Conservation (phyloP, 108 stramenopile genomes). For the Bacterosira constricta region DNA sequence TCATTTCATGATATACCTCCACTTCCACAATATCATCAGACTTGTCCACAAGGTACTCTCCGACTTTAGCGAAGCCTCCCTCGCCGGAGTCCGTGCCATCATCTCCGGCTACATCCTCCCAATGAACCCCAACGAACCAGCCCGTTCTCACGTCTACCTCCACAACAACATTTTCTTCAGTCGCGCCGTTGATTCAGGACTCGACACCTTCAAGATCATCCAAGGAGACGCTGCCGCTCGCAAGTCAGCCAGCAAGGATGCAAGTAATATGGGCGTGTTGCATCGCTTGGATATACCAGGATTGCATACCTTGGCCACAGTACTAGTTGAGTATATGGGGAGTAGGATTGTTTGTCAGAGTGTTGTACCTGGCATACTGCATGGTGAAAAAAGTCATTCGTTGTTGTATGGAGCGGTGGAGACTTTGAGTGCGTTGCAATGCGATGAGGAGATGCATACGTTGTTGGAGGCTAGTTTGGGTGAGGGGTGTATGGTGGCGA, state of each 20-base stretch:
- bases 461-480: slow-evolving; percentile 71
- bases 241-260: slow-evolving; percentile 75
- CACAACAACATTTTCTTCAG: slow-evolving; percentile 98
- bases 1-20: neutral
- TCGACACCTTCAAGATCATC: slow-evolving; percentile 81
- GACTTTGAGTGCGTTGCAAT: slow-evolving; percentile 63
- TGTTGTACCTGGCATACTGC: slow-evolving; percentile 88
- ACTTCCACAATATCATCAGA: too few relatives aligned
- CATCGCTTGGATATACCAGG: slow-evolving; percentile 69
- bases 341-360: slow-evolving; percentile 88
- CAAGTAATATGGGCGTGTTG: slow-evolving; percentile 63
- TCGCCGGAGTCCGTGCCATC: slow-evolving; percentile 82
- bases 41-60: slow-evolving; percentile 83
- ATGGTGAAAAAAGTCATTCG: slow-evolving; percentile 85
- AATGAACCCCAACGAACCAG: slow-evolving; percentile 92
- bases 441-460: slow-evolving; percentile 81
- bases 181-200: slow-evolving; percentile 81
- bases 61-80: slow-evolving; percentile 93
- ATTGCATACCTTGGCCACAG: slow-evolving; percentile 92
- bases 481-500: slow-evolving; percentile 69
- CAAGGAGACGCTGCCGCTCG: slow-evolving; percentile 74
- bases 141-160: slow-evolving; percentile 88
- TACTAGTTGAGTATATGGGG: slow-evolving; percentile 89
- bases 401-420: slow-evolving; percentile 92
- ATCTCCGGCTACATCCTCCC: slow-evolving; percentile 85